Conservation (phyloP, 345 rosid genomes). For the Salix brachista region DNA sequence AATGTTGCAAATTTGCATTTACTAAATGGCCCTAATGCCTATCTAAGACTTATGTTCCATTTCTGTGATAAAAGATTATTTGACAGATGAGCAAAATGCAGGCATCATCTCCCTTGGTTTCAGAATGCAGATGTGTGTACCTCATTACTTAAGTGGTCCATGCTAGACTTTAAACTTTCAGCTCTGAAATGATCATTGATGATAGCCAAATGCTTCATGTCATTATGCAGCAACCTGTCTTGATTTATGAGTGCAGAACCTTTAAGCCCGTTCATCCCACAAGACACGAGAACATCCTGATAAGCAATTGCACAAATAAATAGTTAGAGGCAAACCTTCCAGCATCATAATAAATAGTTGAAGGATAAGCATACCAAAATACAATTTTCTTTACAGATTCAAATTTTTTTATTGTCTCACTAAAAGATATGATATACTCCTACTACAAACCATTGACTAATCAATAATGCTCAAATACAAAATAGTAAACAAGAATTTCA, state of each 20-base stretch:
- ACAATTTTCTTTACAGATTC: conserved; percentile 2
- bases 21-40: background rate
- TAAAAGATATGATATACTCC: background rate
- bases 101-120: conserved; percentile 6
- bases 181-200: conserved; percentile 60
- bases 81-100: background rate
- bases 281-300: conserved; percentile 49
- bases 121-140: conserved; percentile 29
- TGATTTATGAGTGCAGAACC: conserved; percentile 33
- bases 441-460: background rate
- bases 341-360: background rate
- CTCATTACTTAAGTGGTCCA: conserved; percentile 88
- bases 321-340: conserved; percentile 9
- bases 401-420: background rate
- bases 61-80: conserved; percentile 4
- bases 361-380: background rate
- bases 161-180: conserved; percentile 68
- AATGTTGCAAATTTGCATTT: background rate
- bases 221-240: conserved; percentile 34
- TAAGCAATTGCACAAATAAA: conserved; percentile 18
- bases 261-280: conserved; percentile 38
- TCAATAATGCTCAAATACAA: background rate
- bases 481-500: background rate
- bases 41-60: background rate
- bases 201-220: conserved; percentile 46